These are phyloP conservation scores for Phylloporus scabripes DNA, from an alignment of 768 basidiomycete species.

Conservation along the genomic window DNA sequence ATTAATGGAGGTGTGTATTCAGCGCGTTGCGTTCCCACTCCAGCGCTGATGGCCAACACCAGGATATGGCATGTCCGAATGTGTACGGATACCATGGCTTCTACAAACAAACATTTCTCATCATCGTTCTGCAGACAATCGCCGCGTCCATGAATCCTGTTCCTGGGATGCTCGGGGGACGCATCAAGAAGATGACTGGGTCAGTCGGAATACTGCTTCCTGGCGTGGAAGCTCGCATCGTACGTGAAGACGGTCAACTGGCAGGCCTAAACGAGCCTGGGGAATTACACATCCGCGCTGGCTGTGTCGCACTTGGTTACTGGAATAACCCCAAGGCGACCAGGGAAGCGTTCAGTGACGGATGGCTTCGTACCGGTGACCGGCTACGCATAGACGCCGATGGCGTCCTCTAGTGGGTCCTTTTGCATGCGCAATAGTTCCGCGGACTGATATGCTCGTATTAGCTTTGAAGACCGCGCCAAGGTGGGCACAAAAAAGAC, in stretches of 20 bases:
- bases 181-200: conserved; percentile 35
- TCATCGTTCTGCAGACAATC: conserved; percentile 38
- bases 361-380: conserved; percentile 78
- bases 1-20: conserved; percentile 43
- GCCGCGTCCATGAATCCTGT: conserved; percentile 27
- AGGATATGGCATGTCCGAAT: no score
- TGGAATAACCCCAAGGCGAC: conserved; percentile 50
- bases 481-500: conserved; percentile 42
- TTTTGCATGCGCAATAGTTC: neutral
- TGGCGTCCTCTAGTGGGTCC: conserved; percentile 59
- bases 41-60: no score
- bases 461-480: conserved; percentile 68
- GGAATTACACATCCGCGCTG: conserved; percentile 56
- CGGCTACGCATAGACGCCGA: conserved; percentile 55
- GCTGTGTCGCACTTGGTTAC: conserved; percentile 60
- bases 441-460: neutral
- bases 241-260: conserved; percentile 53
- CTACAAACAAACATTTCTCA: no score
- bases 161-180: conserved; percentile 43
- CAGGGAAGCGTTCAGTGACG: conserved; percentile 44
- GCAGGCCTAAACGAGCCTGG: conserved; percentile 55
- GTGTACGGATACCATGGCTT: no score
- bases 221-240: conserved; percentile 57
- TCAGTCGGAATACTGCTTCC: conserved; percentile 57
- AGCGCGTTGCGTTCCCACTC: neutral